Base-by-base conservation (phyloP, 192 early-diverging fungal species). In the Coemansia sp. region DNA sequence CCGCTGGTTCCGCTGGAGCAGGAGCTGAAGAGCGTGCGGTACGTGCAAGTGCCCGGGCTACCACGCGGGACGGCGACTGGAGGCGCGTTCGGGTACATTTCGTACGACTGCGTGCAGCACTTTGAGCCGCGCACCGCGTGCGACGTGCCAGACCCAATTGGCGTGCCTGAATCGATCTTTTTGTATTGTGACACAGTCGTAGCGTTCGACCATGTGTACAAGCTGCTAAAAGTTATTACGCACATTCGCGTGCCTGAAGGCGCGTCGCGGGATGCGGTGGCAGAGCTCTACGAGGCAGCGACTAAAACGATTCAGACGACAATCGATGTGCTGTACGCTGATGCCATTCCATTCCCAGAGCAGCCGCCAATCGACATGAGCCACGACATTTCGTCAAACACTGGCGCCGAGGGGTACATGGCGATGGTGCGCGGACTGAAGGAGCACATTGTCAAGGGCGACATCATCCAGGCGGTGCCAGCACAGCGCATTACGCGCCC, bases 381-480 rank as follows among this genome's bases (percentile, higher is more conserved):
- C 54, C 82, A 92, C 60, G 69, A 88, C 58, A 79, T 84, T 56
- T 83, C 82, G 50, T 94, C 93, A 6, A 99, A 99, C 69, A 90
- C 94, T 7, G 95, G 95, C 53, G 84, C 97, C 71, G 86, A 84
- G 7, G 94, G 92, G 4, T 98, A 99, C 66, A 89, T 90, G 73
- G 67, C 74, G 8, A 98, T 98, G 84, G 97, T 99, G 0, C 80
- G 82, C 5, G 85, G 74, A 17, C 80, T 98, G 44, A 95, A 97
- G 82, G 72, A 90, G 50, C 91, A 97, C 73, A 98, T 99, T 72
- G 86, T 86, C 61, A 84, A 90, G 66, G 97, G 97, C 23, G 94
- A 99, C 67, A 95, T 99, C 52, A 96, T 99, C 79, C 97, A 99
- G 74, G 93, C 96, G 0, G 97, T 99, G 2, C 96, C 96, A 1